phyloP scores from a whole-genome alignment of 2,329 filamentous ascomycete species.

The Elsinoe ampelina region DNA sequence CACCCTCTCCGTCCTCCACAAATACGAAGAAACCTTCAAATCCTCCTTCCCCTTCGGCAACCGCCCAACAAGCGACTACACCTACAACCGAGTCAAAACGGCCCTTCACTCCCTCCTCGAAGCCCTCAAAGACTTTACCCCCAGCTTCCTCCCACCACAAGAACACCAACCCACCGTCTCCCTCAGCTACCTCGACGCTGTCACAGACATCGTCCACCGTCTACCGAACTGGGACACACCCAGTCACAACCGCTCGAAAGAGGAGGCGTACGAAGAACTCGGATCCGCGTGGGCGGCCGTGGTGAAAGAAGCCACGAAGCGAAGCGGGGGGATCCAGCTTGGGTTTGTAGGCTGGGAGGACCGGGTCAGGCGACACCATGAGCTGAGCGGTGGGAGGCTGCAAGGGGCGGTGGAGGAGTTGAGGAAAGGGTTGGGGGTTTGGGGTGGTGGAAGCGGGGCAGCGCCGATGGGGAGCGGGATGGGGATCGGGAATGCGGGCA shows the following conservation, averaged over 20 bases:
- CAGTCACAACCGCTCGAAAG: constrained; percentile 83
- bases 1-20: constrained; percentile 67
- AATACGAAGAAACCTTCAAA: constrained; percentile 71
- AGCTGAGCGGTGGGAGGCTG: constrained; percentile 73
- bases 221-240: constrained; percentile 86
- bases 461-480: constrained; percentile 4
- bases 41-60: constrained; percentile 77
- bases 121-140: constrained; percentile 86
- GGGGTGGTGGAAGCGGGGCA: not conserved
- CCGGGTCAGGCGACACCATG: constrained; percentile 76
- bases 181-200: constrained; percentile 78
- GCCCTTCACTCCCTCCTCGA: constrained; percentile 73
- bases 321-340: constrained; percentile 79
- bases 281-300: constrained; percentile 87
- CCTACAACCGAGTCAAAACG: constrained; percentile 85
- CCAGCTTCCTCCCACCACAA: constrained; percentile 86
- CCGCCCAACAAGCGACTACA: constrained; percentile 78
- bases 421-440: constrained; percentile 35
- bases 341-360: constrained; percentile 91
- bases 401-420: constrained; percentile 71
- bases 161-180: constrained; percentile 78
- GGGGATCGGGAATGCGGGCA: not conserved
- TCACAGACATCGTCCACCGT: constrained; percentile 80
- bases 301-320: constrained; percentile 81
- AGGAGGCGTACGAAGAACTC: constrained; percentile 93